Conservation (phyloP, 306 rosid genomes). For the Cyclanthera cordifolia region DNA sequence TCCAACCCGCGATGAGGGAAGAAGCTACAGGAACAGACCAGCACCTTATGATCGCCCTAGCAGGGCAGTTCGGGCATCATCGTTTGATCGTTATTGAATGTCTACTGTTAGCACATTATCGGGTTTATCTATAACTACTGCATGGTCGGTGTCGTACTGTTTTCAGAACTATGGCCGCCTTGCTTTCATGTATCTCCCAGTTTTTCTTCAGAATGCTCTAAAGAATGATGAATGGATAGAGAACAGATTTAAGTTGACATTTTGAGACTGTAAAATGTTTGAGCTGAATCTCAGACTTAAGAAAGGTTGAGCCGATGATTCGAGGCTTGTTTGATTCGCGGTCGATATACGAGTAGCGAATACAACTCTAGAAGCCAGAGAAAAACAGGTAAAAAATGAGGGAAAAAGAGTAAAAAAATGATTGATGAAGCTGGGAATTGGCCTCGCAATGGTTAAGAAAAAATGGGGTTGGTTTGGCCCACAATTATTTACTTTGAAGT, state of each 20-base stretch:
- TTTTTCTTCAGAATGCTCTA: constrained; percentile 1
- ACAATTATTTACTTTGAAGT: not conserved
- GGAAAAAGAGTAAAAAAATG: not conserved
- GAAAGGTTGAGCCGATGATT: not conserved
- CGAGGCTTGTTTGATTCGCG: not conserved
- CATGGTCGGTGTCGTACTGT: not conserved
- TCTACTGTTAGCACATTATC: not conserved
- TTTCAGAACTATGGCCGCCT: not conserved
- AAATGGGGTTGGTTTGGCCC: not conserved
- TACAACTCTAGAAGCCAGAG: not conserved
- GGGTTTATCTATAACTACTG: not conserved
- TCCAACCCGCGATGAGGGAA: constrained; percentile 18
- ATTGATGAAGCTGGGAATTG: not conserved
- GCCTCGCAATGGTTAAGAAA: not conserved
- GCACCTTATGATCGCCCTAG: constrained; percentile 32
- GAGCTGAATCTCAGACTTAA: not conserved
- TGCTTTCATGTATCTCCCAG: constrained; percentile 2
- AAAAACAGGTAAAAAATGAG: too few species aligned
- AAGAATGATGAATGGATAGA: not conserved
- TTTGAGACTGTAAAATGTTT: not conserved
- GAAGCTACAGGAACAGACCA: constrained; percentile 22
- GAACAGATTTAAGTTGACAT: not conserved
- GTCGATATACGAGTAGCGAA: not conserved
- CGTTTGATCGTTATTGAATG: constrained; percentile 23
- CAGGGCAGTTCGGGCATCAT: constrained; percentile 12